Evolutionary conservation across 2,329 filamentous ascomycete species (phyloP), one percentile per base, ranked within the genome.

Genomic region (Capronia epimyces): DNA sequence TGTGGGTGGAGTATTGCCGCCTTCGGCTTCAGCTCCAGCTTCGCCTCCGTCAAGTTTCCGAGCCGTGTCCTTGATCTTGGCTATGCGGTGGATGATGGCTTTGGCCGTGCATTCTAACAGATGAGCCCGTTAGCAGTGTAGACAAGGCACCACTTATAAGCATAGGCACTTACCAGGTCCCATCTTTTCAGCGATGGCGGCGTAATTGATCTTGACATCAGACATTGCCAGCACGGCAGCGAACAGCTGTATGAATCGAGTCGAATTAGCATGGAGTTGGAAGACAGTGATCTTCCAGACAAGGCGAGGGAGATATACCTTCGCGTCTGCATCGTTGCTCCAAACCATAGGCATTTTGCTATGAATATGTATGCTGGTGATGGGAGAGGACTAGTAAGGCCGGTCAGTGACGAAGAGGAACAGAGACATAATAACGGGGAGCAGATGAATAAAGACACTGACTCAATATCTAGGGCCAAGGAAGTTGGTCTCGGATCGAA

Each of bases 321-420:
- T 41, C 9, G 49, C 52, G 29, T 56, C 52, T 2, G 53, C 47
- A n/a, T 55, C 51, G 3, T 43, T 41, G 18, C 49, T 46, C 53
- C 56, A 57, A 9, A 15, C 40, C 45, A 53, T 57, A 8, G 53
- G 58, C 56, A 55, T 60, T 15, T 48, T 57, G 34, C n/a, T n/a
- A n/a, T n/a, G n/a, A n/a, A n/a, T n/a, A n/a, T n/a, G n/a, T n/a
- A 29, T 24, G 29, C 36, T 34, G 16, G 31, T 13, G 31, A 46
- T 15, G 24, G n/a, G 6, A 3, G 29, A n/a, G 29, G 12, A 32
- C 29, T 32, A 32, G 7, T 12, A 9, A n/a, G 12, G n/a, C n/a
- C 29, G 12, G 29, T 39, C 20, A 5, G 9, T 20, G 4, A 24
- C 9, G 3, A n/a, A 41, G 7, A 32, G 39, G 20, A 27, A 16